phyloP scores from a whole-genome alignment of 805 yeast genomes.

The Candida cerambycidarum region DNA sequence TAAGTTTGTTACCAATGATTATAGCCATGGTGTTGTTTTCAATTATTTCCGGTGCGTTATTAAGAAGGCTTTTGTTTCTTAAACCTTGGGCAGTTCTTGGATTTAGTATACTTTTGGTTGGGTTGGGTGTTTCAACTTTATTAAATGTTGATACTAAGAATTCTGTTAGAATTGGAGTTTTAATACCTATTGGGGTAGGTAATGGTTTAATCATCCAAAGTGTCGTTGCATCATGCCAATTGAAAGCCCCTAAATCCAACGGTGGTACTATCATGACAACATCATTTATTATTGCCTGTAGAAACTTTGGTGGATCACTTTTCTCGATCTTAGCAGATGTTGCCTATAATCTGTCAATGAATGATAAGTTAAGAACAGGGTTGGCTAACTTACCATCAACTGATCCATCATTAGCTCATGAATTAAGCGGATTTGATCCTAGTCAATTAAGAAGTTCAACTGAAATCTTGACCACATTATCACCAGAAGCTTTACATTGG shows the following conservation, averaged over 20 bases:
- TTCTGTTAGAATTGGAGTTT: constrained; percentile 42
- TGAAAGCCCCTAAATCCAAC: constrained; percentile 50
- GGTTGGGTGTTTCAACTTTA: constrained; percentile 45
- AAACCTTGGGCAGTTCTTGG: constrained; percentile 42
- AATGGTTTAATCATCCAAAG: constrained; percentile 51
- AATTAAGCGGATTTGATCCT: constrained; percentile 9
- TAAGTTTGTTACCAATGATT: constrained; percentile 44
- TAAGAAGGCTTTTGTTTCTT: constrained; percentile 39
- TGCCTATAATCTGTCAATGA: constrained; percentile 11
- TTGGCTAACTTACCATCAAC: constrained; percentile 11
- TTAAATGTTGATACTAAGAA: constrained; percentile 37
- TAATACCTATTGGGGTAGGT: constrained; percentile 47
- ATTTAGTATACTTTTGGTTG: constrained; percentile 26
- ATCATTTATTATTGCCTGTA: constrained; percentile 41
- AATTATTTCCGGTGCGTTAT: constrained; percentile 34
- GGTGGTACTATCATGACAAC: constrained; percentile 53
- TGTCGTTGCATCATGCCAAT: constrained; percentile 43
- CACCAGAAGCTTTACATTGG: constrained; percentile 23
- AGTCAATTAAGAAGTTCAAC: constrained; percentile 6
- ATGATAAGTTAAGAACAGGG: constrained; percentile 9
- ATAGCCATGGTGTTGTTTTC: constrained; percentile 40
- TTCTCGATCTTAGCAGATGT: constrained; percentile 26
- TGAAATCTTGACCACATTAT: constrained; percentile 13
- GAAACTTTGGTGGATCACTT: constrained; percentile 48
- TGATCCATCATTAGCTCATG: constrained; percentile 8